Conservation (phyloP, 768 basidiomycete species). For the Boletus reticulatus region DNA sequence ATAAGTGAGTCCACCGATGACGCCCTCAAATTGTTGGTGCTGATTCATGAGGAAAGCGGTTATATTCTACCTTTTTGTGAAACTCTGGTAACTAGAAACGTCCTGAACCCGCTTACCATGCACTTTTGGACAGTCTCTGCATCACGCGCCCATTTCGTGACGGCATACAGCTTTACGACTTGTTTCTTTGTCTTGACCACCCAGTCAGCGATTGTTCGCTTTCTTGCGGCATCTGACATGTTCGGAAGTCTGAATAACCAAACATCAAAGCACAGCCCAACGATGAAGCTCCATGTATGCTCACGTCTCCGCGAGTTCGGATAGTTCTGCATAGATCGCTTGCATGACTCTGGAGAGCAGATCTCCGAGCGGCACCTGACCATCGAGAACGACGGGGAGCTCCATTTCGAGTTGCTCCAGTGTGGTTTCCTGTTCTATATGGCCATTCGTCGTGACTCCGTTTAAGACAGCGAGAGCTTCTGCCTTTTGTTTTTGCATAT, state of each 20-base stretch:
- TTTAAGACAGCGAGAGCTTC: conserved; percentile 29
- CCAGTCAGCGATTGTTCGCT: conserved; percentile 82
- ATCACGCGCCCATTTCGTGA: conserved; percentile 85
- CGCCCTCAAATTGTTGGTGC: conserved; percentile 78
- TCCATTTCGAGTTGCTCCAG: conserved; percentile 68
- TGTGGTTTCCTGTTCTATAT: conserved; percentile 36
- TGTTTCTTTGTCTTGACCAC: conserved; percentile 90
- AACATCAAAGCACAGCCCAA: conserved; percentile 1
- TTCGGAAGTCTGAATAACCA: conserved; percentile 58
- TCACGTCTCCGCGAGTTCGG: conserved; percentile 85
- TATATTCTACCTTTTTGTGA: conserved; percentile 58
- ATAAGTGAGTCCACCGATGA: conserved; percentile 58
- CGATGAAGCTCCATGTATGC: conserved; percentile 21
- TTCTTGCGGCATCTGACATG: conserved; percentile 78
- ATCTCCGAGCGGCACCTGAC: conserved; percentile 71
- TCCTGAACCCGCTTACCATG: conserved; percentile 51
- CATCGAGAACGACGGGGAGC: conserved; percentile 69
- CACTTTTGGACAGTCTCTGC: conserved; percentile 82
- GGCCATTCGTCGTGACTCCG: conserved; percentile 32
- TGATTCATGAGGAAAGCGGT: conserved; percentile 85
- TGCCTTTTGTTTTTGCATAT: conserved; percentile 30
- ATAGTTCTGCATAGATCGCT: conserved; percentile 78
- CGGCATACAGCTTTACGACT: conserved; percentile 83
- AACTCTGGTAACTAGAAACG: not conserved
- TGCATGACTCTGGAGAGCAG: conserved; percentile 75